Conservation (phyloP, 495 filamentous ascomycete genomes). For the Penicillium pancosmium region DNA sequence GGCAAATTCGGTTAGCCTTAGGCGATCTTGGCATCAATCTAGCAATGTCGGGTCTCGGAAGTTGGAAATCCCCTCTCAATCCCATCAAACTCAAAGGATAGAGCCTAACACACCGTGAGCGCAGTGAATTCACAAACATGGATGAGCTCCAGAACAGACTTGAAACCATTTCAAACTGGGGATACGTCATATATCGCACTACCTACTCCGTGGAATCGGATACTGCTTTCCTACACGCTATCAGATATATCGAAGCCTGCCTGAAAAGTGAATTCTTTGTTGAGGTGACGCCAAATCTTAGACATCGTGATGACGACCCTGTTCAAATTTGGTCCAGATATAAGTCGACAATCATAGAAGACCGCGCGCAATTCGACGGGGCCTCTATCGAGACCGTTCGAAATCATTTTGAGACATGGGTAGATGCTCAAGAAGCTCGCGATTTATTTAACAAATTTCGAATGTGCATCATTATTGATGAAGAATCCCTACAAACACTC, state of each 20-base stretch:
- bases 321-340: neutral
- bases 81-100: too few species aligned
- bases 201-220: conserved; percentile 17
- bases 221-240: conserved; percentile 6
- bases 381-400: neutral
- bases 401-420: conserved; percentile 4
- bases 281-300: neutral
- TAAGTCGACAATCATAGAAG: conserved; percentile 45
- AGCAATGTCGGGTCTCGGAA: neutral
- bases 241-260: conserved; percentile 15
- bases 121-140: neutral
- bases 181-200: conserved; percentile 16
- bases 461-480: conserved; percentile 18
- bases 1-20: neutral
- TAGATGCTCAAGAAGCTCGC: neutral
- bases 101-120: too few species aligned
- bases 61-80: neutral
- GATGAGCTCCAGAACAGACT: neutral
- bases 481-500: conserved; percentile 16
- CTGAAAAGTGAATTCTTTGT: neutral
- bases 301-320: too few species aligned
- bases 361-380: neutral
- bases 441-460: neutral
- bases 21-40: neutral
- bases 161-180: neutral